Base-by-base conservation (phyloP, 345 rosid genomes). In the Euclidium syriacum region DNA sequence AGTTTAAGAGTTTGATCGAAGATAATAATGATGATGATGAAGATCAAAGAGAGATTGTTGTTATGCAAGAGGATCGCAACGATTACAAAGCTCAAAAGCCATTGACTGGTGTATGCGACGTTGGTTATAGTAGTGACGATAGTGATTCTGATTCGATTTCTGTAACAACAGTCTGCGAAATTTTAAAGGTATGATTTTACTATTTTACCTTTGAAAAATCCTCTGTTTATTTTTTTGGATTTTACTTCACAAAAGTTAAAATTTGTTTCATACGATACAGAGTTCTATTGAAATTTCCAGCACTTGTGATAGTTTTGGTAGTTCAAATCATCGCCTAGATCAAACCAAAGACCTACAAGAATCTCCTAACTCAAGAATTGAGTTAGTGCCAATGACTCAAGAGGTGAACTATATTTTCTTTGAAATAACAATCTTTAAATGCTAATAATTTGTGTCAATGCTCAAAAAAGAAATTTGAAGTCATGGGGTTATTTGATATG, bases 151-250 rank as follows among this genome's bases (percentile, higher is more conserved):
- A 62, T 36, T 62, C 8, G 2, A 10, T 51, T 10, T 63, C 50
- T 51, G 6, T 24, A 3, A 52, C 25, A 15, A 41, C 44, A 71
- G 77, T 77, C 70, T 26, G 64, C 22, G 27, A 22, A 39, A 4
- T 55, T 19, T 18, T 19, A 15, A n/a, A n/a, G n/a, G n/a, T n/a
- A n/a, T n/a, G n/a, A 4, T 55, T 19, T 18, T 19, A 15, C 15
- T 22, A 10, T 30, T 24, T n/a, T 10, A 17, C n/a, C 29, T 29
- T 54, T n/a, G n/a, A 4, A 7, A 2, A 38, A 3, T 12, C 23
- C 68, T 52, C 58, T 63, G 44, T 38, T 50, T n/a, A n/a, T n/a
- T n/a, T n/a, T n/a, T 50, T 23, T 24, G 39, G 16, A 10, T 46
- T 57, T 2, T 36, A 57, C 2, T 8, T 53, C 51, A 14, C 3